Conservation (phyloP, 768 basidiomycete genomes). For the Clitopilus passeckerianus region DNA sequence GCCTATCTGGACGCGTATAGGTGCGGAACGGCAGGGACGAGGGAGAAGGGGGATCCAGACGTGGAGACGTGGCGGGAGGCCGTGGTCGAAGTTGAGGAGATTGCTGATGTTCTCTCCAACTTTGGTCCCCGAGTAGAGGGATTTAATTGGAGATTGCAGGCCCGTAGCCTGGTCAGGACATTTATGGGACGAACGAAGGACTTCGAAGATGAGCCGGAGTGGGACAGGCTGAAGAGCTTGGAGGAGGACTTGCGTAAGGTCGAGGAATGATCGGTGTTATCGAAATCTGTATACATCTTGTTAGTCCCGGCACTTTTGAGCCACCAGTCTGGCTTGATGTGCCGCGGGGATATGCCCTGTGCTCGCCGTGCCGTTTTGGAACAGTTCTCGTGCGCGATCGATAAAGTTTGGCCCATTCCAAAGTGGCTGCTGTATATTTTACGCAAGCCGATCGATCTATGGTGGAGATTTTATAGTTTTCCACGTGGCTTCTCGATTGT, state of each 20-base stretch:
- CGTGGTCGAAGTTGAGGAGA: slow-evolving; percentile 73
- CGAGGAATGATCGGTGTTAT: slow-evolving; percentile 3
- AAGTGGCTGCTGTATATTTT: background rate
- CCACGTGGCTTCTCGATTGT: background rate
- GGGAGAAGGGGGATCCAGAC: slow-evolving; percentile 68
- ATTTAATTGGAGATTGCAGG: slow-evolving; percentile 80
- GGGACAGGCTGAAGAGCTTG: slow-evolving; percentile 60
- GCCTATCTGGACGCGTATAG: slow-evolving; percentile 87
- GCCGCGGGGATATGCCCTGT: background rate
- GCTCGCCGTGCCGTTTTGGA: background rate
- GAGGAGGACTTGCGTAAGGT: slow-evolving; percentile 58
- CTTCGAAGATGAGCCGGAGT: slow-evolving; percentile 89
- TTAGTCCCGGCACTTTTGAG: background rate
- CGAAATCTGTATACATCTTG: background rate
- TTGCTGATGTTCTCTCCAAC: slow-evolving; percentile 78
- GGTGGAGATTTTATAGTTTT: background rate
- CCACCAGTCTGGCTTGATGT: background rate
- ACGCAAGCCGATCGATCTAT: background rate
- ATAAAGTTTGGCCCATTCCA: background rate
- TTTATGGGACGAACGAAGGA: slow-evolving; percentile 85
- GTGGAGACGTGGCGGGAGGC: slow-evolving; percentile 69
- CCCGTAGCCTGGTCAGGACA: slow-evolving; percentile 78
- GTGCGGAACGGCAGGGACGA: slow-evolving; percentile 51
- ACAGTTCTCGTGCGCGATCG: background rate
- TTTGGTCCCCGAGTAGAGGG: slow-evolving; percentile 66